Evolutionary conservation across 257 asterid genomes (phyloP).

Genomic region (Penstemon eatonii): DNA sequence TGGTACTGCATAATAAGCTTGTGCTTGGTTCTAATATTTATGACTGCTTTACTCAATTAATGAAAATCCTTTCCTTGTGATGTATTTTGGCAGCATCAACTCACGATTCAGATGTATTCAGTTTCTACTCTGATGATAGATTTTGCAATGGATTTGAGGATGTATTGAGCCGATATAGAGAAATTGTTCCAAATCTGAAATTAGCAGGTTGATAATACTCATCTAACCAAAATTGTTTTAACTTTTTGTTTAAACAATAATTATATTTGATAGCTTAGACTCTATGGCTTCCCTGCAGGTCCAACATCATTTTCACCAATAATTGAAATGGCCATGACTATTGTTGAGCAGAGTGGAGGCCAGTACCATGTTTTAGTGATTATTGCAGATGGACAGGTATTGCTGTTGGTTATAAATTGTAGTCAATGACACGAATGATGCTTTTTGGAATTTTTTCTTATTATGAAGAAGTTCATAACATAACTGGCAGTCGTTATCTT

Average conservation of each 20-base stretch:
- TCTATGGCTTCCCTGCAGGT: conserved; percentile 50
- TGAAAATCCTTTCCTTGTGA: not conserved
- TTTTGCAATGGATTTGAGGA: conserved; percentile 85
- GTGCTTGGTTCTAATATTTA: conserved; percentile 11
- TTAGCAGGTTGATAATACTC: conserved; percentile 63
- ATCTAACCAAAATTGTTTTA: conserved; percentile 12
- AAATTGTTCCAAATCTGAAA: conserved; percentile 63
- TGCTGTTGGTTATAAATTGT: not conserved
- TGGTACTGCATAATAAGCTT: conserved; percentile 33
- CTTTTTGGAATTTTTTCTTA: not conserved
- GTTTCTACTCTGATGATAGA: conserved; percentile 74
- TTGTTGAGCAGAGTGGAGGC: conserved; percentile 88
- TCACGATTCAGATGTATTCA: conserved; percentile 83
- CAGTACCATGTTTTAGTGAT: conserved; percentile 89
- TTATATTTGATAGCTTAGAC: conserved; percentile 20
- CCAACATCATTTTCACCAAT: conserved; percentile 96
- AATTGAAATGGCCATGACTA: conserved; percentile 82
- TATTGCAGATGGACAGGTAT: conserved; percentile 97
- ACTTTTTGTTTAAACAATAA: conserved; percentile 15
- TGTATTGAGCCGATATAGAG: conserved; percentile 71
- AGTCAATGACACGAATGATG: not conserved
- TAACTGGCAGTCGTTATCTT: not conserved
- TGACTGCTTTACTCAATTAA: conserved; percentile 7
- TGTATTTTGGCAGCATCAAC: conserved; percentile 62
- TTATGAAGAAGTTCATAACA: not conserved